Percentiles rank a stretch among this genome's conserved stretches.
Evolutionary conservation across 2,329 filamentous ascomycete species (phyloP).

Genomic region (Botryotinia convoluta): DNA sequence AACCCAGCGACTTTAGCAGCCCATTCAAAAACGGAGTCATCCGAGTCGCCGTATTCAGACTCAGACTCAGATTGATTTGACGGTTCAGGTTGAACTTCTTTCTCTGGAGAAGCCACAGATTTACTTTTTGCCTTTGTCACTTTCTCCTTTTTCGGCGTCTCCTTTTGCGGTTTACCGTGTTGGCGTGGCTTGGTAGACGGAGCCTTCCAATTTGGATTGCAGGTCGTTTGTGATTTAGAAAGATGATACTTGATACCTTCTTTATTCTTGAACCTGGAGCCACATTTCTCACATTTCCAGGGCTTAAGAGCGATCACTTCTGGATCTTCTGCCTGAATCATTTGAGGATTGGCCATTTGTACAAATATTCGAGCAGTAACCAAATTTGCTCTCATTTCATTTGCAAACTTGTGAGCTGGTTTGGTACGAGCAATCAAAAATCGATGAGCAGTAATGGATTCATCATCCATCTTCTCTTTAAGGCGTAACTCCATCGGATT

Average conservation of each 20-base stretch:
- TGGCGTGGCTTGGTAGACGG: slow-evolving; percentile 12
- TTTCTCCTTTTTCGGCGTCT: slow-evolving; percentile 12
- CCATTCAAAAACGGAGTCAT: slow-evolving; percentile 32
- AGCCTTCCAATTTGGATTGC: slow-evolving; percentile 36
- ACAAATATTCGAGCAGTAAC: slow-evolving; percentile 30
- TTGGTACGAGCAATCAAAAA: slow-evolving; percentile 30
- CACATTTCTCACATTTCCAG: slow-evolving; percentile 36
- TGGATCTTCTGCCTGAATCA: slow-evolving; percentile 18
- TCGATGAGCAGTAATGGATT: slow-evolving; percentile 24
- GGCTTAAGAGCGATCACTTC: slow-evolving; percentile 30
- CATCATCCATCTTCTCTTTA: slow-evolving; percentile 22
- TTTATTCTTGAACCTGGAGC: slow-evolving; percentile 35
- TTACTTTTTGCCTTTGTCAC: slow-evolving; percentile 10
- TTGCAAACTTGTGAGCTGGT: slow-evolving; percentile 25
- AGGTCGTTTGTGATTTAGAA: slow-evolving; percentile 34
- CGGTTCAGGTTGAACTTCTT: background rate
- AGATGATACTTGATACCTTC: slow-evolving; percentile 39
- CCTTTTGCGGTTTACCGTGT: slow-evolving; percentile 6
- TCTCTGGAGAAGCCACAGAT: background rate
- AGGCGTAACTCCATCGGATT: slow-evolving; percentile 37
- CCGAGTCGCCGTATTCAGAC: slow-evolving; percentile 16
- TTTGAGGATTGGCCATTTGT: slow-evolving; percentile 21
- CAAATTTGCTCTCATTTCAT: slow-evolving; percentile 34
- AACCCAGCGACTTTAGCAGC: slow-evolving; percentile 22
- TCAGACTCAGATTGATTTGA: slow-evolving; percentile 6